Evolutionary conservation across 2,329 filamentous ascomycete genomes (phyloP).

Genomic region (Aspergillus persii): DNA sequence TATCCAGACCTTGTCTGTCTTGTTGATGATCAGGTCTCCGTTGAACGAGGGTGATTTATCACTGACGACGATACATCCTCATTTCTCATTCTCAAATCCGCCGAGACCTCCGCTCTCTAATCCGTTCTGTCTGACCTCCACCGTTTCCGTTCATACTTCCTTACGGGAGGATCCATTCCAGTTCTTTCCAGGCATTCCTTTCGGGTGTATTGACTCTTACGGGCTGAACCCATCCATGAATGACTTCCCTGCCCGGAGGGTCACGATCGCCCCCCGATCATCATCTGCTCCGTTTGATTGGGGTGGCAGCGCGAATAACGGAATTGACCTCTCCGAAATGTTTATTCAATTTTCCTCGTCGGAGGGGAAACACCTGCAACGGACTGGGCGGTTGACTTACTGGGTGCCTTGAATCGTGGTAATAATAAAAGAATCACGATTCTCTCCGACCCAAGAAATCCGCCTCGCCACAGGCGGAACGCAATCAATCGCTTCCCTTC

Average conservation of each 20-base stretch:
- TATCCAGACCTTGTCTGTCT: too few relatives aligned
- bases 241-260: not conserved
- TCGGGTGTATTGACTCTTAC: not conserved
- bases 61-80: too few relatives aligned
- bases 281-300: not conserved
- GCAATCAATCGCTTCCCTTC: conserved; percentile 1
- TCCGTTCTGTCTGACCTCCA: conserved; percentile 8
- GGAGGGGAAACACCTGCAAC: too few relatives aligned
- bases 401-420: too few relatives aligned
- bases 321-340: too few relatives aligned
- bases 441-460: conserved; percentile 10
- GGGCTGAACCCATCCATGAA: not conserved
- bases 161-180: not conserved
- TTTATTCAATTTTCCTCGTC: too few relatives aligned
- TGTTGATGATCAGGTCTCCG: too few relatives aligned
- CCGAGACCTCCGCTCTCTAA: not conserved
- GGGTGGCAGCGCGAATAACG: too few relatives aligned
- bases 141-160: conserved; percentile 7
- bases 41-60: too few relatives aligned
- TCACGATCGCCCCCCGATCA: not conserved
- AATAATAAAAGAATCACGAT: conserved; percentile 9
- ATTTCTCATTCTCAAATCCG: too few relatives aligned
- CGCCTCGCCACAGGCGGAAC: conserved; percentile 20
- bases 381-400: too few relatives aligned
- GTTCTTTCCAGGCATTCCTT: not conserved